These are phyloP conservation scores for Beauveria bassiana DNA, from an alignment of 2,329 filamentous ascomycete genomes.

Conservation along the genomic window DNA sequence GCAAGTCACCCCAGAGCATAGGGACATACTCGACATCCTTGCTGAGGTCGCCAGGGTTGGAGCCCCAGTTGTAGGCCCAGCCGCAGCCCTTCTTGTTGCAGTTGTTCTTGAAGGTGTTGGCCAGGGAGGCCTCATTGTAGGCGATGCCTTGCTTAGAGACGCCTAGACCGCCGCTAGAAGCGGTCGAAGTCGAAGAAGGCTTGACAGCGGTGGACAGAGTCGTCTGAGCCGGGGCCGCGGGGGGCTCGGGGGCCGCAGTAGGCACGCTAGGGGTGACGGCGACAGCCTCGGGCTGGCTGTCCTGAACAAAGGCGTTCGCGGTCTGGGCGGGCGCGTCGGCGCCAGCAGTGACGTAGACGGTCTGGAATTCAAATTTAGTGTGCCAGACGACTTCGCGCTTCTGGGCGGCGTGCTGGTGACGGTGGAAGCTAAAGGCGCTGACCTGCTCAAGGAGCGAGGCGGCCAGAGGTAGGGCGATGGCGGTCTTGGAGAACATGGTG, in stretches of 20 bases:
- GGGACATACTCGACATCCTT: constrained; percentile 52
- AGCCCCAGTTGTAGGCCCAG: constrained; percentile 66
- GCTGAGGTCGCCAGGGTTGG: constrained; percentile 33
- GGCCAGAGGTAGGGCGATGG: constrained; percentile 33
- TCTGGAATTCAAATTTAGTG: constrained; percentile 24
- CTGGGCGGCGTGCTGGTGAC: constrained; percentile 29
- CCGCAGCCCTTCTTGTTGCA: constrained; percentile 31
- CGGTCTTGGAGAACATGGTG: constrained; percentile 36
- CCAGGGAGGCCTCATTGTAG: constrained; percentile 54
- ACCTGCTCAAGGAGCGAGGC: constrained; percentile 37
- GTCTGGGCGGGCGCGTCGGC: constrained; percentile 22
- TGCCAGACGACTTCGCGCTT: constrained; percentile 27
- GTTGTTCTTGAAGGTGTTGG: constrained; percentile 38
- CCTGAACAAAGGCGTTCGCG: constrained; percentile 10
- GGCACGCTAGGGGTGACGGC: background rate
- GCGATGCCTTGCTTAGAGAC: constrained; percentile 56
- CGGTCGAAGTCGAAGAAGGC: constrained; percentile 1
- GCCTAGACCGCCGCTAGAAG: constrained; percentile 1
- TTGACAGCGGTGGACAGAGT: constrained; percentile 21
- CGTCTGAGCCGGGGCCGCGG: constrained; percentile 14
- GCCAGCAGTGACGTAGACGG: constrained; percentile 33
- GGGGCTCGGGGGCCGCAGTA: constrained; percentile 7
- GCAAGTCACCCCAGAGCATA: constrained; percentile 52
- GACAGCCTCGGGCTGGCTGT: constrained; percentile 11
- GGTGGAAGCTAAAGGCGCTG: constrained; percentile 35